These are phyloP conservation scores for Solanum verrucosum DNA, from an alignment of 257 asterid species.

Conservation along the genomic window DNA sequence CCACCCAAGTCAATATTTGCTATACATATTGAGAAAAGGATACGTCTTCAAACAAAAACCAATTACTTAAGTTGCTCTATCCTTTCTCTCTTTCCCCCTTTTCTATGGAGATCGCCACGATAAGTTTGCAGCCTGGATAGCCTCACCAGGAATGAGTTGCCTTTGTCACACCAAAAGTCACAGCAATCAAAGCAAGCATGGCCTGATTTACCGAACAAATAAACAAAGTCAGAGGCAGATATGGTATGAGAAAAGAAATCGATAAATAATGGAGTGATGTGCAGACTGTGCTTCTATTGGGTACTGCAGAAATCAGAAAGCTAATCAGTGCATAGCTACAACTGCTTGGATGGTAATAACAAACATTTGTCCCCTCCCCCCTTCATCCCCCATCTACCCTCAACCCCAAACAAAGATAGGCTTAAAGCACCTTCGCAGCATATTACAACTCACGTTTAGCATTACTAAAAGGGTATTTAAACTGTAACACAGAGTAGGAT, in stretches of 20 bases:
- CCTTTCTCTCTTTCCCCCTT: not conserved
- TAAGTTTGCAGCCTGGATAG: not conserved
- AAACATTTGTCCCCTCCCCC: not conserved
- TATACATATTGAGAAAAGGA: not conserved
- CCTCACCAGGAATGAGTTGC: conserved; percentile 55
- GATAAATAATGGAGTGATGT: not conserved
- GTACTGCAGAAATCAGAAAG: not conserved
- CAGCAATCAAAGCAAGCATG: conserved; percentile 55
- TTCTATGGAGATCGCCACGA: not conserved
- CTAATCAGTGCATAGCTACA: not conserved
- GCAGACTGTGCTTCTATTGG: not conserved
- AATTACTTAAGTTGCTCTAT: not conserved
- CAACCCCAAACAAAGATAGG: not conserved
- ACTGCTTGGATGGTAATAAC: not conserved
- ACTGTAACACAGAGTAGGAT: not conserved
- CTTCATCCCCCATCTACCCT: not conserved
- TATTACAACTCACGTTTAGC: not conserved
- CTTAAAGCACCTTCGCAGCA: not conserved
- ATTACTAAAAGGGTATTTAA: not conserved
- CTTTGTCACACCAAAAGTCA: conserved; percentile 69
- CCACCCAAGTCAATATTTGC: not conserved
- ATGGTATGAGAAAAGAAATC: not conserved
- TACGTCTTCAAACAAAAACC: not conserved
- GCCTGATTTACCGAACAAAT: conserved; percentile 35
- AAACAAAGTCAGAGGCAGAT: not conserved